Conservation (phyloP, 2,329 filamentous ascomycete species). For the Talaromyces sp. region DNA sequence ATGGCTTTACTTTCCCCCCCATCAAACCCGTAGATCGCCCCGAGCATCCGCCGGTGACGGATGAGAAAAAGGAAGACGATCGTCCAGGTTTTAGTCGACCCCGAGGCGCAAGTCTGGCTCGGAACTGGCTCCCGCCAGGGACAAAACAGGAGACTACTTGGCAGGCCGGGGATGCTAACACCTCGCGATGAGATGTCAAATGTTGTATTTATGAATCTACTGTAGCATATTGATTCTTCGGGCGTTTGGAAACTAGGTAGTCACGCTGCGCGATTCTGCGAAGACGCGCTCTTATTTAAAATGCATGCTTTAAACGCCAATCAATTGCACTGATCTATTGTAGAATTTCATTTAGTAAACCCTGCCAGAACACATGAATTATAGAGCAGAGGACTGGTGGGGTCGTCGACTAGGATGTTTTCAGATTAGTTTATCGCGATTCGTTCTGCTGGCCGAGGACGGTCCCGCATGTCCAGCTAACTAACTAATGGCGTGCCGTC, state of each 20-base stretch:
- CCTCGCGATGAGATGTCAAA: constrained; percentile 4
- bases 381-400: neutral
- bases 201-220: neutral
- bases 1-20: constrained; percentile 32
- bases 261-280: neutral
- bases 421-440: neutral
- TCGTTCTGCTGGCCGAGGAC: neutral
- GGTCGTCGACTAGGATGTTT: neutral
- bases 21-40: constrained; percentile 17
- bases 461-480: neutral
- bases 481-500: neutral
- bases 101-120: constrained; percentile 35
- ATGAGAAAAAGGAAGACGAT: constrained; percentile 41
- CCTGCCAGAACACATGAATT: neutral
- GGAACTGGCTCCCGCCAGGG: constrained; percentile 66
- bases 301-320: neutral
- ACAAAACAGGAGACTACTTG: constrained; percentile 86
- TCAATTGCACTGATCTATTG: neutral
- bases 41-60: constrained; percentile 17
- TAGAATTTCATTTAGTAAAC: neutral
- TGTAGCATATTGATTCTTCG: constrained; percentile 5
- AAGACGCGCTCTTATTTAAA: neutral
- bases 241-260: constrained; percentile 7
- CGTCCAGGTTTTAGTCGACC: constrained; percentile 40
- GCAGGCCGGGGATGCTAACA: constrained; percentile 47